Evolutionary conservation across 2,329 filamentous ascomycete genomes (phyloP).

Genomic region (Anthostomella pinea): DNA sequence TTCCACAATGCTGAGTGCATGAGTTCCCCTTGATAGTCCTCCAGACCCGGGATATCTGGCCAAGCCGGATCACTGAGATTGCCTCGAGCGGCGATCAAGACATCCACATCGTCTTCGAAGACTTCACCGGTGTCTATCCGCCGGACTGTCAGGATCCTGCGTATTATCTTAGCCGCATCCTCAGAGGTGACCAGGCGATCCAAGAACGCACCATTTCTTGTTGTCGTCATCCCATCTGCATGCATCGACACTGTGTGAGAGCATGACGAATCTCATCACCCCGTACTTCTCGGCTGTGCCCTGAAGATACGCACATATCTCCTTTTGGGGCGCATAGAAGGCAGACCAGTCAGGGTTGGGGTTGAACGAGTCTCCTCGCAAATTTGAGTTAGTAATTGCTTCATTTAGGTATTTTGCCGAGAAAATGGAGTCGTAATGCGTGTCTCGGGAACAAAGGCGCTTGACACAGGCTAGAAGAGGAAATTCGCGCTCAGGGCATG

Average conservation of each 20-base stretch:
- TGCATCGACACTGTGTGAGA: constrained; percentile 38
- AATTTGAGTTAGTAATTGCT: too few relatives aligned
- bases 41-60: constrained; percentile 42
- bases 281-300: constrained; percentile 45
- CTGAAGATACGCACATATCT: constrained; percentile 49
- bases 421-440: too few relatives aligned
- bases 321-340: constrained; percentile 47
- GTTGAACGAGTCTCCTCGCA: constrained; percentile 52
- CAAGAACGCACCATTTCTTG: constrained; percentile 36
- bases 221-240: constrained; percentile 39
- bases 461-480: too few relatives aligned
- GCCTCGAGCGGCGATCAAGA: constrained; percentile 42
- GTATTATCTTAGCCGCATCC: not conserved
- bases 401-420: too few relatives aligned
- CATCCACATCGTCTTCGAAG: constrained; percentile 39
- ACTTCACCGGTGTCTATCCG: constrained; percentile 34
- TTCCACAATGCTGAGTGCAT: constrained; percentile 49
- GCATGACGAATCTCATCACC: constrained; percentile 45
- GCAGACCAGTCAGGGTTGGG: constrained; percentile 54
- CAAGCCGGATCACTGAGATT: constrained; percentile 42
- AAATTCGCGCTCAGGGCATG: too few relatives aligned
- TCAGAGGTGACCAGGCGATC: not conserved
- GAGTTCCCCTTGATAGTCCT: constrained; percentile 40
- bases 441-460: too few relatives aligned
- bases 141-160: constrained; percentile 34